phyloP scores from a whole-genome alignment of 148 eudicot genomes.

The Camellia lanceoleosa region DNA sequence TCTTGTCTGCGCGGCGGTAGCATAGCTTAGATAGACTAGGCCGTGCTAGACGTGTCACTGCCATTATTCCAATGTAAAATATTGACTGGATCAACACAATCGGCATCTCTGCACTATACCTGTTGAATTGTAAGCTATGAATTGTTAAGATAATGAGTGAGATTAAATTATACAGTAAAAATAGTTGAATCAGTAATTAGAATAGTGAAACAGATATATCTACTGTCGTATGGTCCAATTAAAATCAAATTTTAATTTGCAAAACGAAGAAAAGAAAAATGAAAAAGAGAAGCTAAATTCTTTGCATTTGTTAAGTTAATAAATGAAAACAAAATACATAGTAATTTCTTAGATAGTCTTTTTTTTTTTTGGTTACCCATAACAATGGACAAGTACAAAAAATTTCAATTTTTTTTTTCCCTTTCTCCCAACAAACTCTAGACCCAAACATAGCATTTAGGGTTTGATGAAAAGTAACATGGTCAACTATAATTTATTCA shows the following conservation, averaged over 20 bases:
- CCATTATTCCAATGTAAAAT: conserved; percentile 64
- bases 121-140: conserved; percentile 23
- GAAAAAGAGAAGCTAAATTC: neutral
- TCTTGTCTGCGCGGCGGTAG: conserved; percentile 66
- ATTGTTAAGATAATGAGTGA: neutral
- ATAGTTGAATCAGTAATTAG: neutral
- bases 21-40: conserved; percentile 77
- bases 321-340: no score
- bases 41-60: conserved; percentile 66
- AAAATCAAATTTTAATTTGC: no score
- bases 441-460: neutral
- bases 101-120: conserved; percentile 78
- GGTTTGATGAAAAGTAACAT: no score
- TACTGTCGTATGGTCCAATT: no score
- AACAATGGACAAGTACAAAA: no score
- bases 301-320: neutral
- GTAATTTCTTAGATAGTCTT: no score
- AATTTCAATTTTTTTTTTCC: no score
- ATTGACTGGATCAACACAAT: conserved; percentile 52
- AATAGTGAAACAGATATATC: neutral
- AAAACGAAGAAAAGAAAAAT: no score
- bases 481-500: neutral
- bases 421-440: no score
- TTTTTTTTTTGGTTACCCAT: no score
- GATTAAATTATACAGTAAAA: neutral